Evolutionary conservation across 768 basidiomycete genomes (phyloP).

Genomic region (Mycena alexandri): DNA sequence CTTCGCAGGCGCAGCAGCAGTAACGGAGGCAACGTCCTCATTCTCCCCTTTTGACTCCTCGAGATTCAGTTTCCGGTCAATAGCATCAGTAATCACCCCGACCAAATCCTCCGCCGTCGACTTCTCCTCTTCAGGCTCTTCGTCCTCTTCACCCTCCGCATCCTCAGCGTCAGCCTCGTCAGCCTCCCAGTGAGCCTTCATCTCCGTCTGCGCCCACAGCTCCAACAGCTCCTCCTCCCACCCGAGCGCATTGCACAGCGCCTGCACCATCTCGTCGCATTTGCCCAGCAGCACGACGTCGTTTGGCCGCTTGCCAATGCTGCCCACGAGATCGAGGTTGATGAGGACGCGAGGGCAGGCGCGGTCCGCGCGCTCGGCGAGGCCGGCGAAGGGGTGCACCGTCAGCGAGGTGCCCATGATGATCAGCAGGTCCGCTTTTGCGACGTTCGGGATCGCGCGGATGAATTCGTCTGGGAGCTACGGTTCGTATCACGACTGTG

Average conservation of each 20-base stretch:
- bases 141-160: conserved; percentile 35
- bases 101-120: conserved; percentile 38
- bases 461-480: conserved; percentile 85
- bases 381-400: conserved; percentile 88
- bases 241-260: conserved; percentile 76
- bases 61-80: conserved; percentile 48
- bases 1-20: background rate
- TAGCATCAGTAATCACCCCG: conserved; percentile 48
- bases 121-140: conserved; percentile 30
- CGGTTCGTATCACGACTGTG: too few relatives aligned
- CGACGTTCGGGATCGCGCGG: conserved; percentile 62
- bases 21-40: background rate
- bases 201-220: conserved; percentile 66
- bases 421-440: conserved; percentile 86
- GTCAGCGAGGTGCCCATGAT: conserved; percentile 92
- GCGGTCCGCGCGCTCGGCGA: conserved; percentile 68
- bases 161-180: conserved; percentile 31
- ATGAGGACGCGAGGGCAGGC: conserved; percentile 87
- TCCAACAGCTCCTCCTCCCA: conserved; percentile 76
- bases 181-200: conserved; percentile 28
- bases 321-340: conserved; percentile 87
- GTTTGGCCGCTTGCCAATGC: conserved; percentile 64
- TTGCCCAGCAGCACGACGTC: conserved; percentile 77
- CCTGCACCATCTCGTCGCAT: conserved; percentile 75
- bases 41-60: conserved; percentile 32